Base-by-base conservation (phyloP, 768 basidiomycete genomes). In the Suillus hirtellus region DNA sequence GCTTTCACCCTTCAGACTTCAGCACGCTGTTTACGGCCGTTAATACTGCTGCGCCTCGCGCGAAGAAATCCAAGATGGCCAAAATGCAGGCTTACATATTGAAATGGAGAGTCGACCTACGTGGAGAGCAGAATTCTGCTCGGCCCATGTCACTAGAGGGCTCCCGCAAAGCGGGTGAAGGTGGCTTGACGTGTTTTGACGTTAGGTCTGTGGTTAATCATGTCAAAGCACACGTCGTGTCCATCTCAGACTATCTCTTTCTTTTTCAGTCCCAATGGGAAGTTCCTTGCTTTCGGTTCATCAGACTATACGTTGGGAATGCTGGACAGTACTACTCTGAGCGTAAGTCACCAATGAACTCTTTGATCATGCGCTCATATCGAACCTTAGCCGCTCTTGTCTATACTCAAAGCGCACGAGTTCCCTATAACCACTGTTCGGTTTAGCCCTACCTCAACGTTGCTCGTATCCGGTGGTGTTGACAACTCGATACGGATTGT, bases 371-470 rank as follows among this genome's bases (percentile, higher is more conserved):
- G 17, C 34, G 27, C 14, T 17, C 31, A 55, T 52, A 49, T 43
- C 58, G 47, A 49, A 37, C 24, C 68, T n/a, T 69, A 99, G 96
- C 96, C 95, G 1, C 73, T 94, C 14, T 76, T 93, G 37, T 88
- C 88, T 21, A 97, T 99, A 65, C 80, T 98, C 63, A 93, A 92
- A 75, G 92, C 97, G 0, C 96, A 99, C 75, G 95, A 96, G 64
- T 95, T 99, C 74, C 92, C 97, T 4, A 86, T 93, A 6, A 99
- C 97, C 1, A 87, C 91, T 4, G 76, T 99, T 61, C 85, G 85
- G 63, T 99, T 99, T 81, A 96, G 90, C 72, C 89, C 95, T 1
- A 81, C 86, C 7, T 88, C 89, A 14, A 86, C 81, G n/a, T 67
- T 96, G 14, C 82, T 99, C 4, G 84, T 96, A 21, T 93, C 93